Conservation (phyloP, 2,329 filamentous ascomycete genomes). For the Mariannaea sp. region DNA sequence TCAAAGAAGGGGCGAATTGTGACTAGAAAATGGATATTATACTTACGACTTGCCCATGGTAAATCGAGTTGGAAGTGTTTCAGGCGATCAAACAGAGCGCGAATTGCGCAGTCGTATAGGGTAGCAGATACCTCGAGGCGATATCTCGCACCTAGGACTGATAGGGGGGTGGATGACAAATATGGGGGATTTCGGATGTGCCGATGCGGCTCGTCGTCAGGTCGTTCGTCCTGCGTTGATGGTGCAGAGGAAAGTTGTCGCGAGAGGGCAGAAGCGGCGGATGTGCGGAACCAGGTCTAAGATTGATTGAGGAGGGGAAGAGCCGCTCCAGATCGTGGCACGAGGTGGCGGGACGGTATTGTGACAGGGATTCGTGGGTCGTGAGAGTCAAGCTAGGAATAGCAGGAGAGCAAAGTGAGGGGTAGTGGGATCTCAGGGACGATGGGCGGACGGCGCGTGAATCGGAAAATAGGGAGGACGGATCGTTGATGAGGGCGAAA, state of each 20-base stretch:
- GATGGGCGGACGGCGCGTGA: neutral
- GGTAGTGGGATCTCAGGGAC: conserved; percentile 2
- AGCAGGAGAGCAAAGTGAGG: neutral
- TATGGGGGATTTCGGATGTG: neutral
- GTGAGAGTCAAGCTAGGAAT: conserved; percentile 4
- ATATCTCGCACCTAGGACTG: conserved; percentile 18
- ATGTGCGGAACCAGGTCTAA: conserved; percentile 19
- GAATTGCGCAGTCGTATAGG: conserved; percentile 35
- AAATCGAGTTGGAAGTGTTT: conserved; percentile 18
- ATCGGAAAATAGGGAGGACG: conserved; percentile 23
- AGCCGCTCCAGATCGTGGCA: conserved; percentile 30
- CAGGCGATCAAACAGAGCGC: conserved; percentile 27
- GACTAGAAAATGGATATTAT: too few species aligned
- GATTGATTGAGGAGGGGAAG: conserved; percentile 27
- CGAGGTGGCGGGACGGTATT: conserved; percentile 20
- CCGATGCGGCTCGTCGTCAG: conserved; percentile 16
- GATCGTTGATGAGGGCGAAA: conserved; percentile 17
- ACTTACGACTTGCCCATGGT: conserved; percentile 62
- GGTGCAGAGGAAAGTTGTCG: conserved; percentile 12
- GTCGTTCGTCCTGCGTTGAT: conserved; percentile 10
- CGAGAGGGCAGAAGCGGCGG: conserved; percentile 22
- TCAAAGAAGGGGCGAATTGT: neutral
- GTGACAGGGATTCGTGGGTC: conserved; percentile 16
- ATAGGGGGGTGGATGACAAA: neutral
- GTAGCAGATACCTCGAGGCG: conserved; percentile 15